Evolutionary conservation across 805 yeast genomes (phyloP).

Genomic region (Hanseniaspora osmophila): DNA sequence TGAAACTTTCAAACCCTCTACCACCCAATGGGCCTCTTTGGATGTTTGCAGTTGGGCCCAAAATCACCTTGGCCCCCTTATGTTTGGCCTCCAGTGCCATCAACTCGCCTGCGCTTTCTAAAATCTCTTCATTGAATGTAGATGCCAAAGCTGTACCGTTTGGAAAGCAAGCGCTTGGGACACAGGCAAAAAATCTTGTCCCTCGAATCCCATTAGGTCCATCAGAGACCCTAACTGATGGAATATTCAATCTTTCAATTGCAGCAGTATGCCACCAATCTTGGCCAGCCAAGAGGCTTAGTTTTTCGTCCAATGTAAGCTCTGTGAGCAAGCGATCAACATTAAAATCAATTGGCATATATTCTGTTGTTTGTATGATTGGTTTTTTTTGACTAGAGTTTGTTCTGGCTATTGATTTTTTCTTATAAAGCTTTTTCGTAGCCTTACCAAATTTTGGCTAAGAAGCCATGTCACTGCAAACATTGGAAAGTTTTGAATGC

Average conservation of each 20-base stretch:
- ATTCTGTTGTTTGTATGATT: background rate
- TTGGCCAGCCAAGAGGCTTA: conserved; percentile 25
- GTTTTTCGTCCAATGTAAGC: conserved; percentile 17
- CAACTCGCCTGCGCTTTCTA: conserved; percentile 34
- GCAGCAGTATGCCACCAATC: conserved; percentile 39
- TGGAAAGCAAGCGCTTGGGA: conserved; percentile 45
- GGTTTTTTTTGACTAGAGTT: no score
- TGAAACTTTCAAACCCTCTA: conserved; percentile 46
- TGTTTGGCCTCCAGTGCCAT: conserved; percentile 42
- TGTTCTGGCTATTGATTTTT: no score
- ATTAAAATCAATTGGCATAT: conserved; percentile 7
- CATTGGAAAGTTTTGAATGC: no score
- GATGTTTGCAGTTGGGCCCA: conserved; percentile 40
- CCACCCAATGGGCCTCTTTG: conserved; percentile 48
- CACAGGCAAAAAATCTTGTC: conserved; percentile 35
- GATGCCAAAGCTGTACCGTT: conserved; percentile 48
- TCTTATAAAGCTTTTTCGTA: no score
- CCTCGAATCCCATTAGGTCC: conserved; percentile 59
- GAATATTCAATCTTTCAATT: conserved; percentile 28
- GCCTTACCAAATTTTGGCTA: no score
- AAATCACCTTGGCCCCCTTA: conserved; percentile 37
- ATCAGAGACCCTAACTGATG: conserved; percentile 35
- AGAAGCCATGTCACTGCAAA: no score
- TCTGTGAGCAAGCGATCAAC: conserved; percentile 15
- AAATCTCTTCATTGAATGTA: conserved; percentile 38